Evolutionary conservation across 1,284 basidiomycete species (phyloP), one percentile per base, ranked within the genome.

Genomic region (Leccinum pseudoinsigne): DNA sequence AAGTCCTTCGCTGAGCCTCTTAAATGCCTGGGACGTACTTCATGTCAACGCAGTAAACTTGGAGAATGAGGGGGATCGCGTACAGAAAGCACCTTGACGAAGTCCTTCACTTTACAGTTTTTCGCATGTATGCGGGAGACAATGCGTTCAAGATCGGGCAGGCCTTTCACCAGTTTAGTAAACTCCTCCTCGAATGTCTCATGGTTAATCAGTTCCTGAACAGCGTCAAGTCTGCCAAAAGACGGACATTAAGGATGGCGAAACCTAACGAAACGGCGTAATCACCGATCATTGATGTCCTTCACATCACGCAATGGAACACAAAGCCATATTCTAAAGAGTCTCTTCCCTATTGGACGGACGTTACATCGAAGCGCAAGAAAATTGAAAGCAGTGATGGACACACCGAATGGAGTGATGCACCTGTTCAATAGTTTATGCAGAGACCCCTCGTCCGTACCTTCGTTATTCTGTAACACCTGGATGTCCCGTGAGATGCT

Each of bases 301-400:
- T 83, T 75, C 28, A 88, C 86, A 53, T 93, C 86, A 50, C 89
- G 85, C 64, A 98, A 78, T 12, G 96, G 96, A 81, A 91, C 89
- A 65, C 93, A 96, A 8, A 98, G 80, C 96, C 95, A 98, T 65
- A 96, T 90, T 55, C 94, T 86, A 82, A 98, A 97, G 34, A 98
- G 81, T 47, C 95, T 86, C 75, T 97, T 97, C 40, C 93, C 92
- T 93, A 57, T 14, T 62, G 26, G 28, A 16, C 38, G 58, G 51
- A 61, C 50, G 58, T 70, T 51, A 70, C 50, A 54, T 65, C 51
- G 47, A 66, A 64, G 60, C 45, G 63, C 9, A 34, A 40, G 55
- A 16, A 68, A 55, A 50, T 60, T 34, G 7, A 58, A 62, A 60
- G 57, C 2, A 60, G 58, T 7, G 58, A 64, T 56, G 45, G 38